phyloP scores from a whole-genome alignment of 2,329 filamentous ascomycete genomes.

The Cytospora leucostoma region DNA sequence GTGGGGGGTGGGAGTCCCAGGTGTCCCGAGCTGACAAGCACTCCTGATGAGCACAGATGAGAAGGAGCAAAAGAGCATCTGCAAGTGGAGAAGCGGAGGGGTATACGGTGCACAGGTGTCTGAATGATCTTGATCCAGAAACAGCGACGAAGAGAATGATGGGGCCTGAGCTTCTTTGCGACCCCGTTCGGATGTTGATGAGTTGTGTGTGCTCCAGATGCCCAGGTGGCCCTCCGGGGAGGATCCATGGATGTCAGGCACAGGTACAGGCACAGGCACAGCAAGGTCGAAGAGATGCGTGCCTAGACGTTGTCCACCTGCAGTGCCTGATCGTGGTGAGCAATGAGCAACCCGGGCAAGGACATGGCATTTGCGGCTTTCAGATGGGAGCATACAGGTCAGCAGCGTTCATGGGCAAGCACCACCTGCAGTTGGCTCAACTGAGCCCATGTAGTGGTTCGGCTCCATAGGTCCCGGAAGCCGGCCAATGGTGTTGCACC shows the following conservation, averaged over 20 bases:
- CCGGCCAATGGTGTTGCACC: not conserved
- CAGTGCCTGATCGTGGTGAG: not conserved
- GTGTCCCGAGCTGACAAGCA: constrained; percentile 2
- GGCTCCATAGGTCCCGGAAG: not conserved
- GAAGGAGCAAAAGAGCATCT: not conserved
- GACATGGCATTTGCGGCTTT: not conserved
- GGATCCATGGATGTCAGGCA: no score
- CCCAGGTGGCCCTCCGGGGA: no score
- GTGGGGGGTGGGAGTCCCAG: constrained; percentile 10
- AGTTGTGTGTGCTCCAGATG: no score
- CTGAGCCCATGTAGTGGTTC: not conserved
- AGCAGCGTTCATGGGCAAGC: not conserved
- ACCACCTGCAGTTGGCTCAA: no score
- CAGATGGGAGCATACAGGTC: not conserved
- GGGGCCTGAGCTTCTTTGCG: not conserved
- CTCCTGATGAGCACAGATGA: constrained; percentile 10
- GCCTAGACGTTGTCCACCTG: not conserved
- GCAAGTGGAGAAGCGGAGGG: not conserved
- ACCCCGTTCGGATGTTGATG: not conserved
- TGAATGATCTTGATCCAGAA: not conserved
- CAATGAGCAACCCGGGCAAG: not conserved
- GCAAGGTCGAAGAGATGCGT: not conserved
- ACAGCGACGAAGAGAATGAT: not conserved
- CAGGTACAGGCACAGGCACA: not conserved
- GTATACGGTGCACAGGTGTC: not conserved